Conservation (phyloP, 2,329 filamentous ascomycete genomes). For the Capronia epimyces region DNA sequence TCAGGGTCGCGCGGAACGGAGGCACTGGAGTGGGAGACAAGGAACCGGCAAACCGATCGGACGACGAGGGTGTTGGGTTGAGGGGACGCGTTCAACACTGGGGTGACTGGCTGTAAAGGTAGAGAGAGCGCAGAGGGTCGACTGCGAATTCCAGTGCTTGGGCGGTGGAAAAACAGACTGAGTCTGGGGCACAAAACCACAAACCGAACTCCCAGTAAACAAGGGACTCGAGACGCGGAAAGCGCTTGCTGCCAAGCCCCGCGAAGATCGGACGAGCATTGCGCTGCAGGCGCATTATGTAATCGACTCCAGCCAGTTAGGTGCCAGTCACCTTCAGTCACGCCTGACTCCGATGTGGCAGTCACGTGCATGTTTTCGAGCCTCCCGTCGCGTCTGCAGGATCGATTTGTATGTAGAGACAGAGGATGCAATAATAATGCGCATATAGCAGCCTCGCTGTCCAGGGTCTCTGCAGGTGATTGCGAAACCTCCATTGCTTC, state of each 20-base stretch:
- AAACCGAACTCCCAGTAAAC: conserved; percentile 1
- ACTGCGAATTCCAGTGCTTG: not conserved
- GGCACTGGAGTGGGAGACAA: not conserved
- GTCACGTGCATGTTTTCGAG: not conserved
- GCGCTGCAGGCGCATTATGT: not conserved
- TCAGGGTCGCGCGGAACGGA: conserved; percentile 1
- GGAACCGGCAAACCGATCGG: not conserved
- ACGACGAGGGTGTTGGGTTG: not conserved
- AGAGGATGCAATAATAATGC: not conserved
- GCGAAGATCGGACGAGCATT: not conserved
- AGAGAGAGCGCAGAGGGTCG: not conserved
- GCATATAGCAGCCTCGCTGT: conserved; percentile 8
- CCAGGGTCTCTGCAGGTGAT: conserved; percentile 5
- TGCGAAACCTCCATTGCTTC: conserved; percentile 1
- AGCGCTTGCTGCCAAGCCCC: conserved; percentile 1
- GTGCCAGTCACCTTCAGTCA: not conserved
- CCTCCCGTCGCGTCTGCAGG: conserved; percentile 2
- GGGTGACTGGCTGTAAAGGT: not conserved
- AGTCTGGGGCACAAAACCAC: not conserved
- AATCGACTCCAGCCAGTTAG: not conserved
- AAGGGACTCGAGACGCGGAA: conserved; percentile 1
- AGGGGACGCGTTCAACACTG: not conserved
- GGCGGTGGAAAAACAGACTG: not conserved
- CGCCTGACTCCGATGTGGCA: not conserved
- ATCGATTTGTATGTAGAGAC: not conserved